Evolutionary conservation across 2,329 filamentous ascomycete genomes (phyloP), one percentile per base, ranked within the genome.

Genomic region (Penicillium sclerotiorum): DNA sequence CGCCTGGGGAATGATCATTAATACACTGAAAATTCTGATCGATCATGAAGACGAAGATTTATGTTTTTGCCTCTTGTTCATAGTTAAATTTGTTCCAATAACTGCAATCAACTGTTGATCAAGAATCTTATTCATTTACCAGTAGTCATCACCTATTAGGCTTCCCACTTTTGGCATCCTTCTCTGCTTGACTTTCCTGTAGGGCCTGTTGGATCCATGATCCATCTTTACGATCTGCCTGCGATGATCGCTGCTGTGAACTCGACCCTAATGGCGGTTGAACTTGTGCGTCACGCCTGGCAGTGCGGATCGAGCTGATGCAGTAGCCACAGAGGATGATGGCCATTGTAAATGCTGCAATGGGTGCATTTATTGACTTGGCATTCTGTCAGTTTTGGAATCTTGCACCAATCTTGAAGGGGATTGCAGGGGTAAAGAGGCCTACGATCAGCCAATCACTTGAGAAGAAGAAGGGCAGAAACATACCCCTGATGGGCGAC

Each of bases 321-420:
- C 84, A 77, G 69, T 89, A 89, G 33, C 71, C 69, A 66, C 81
- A 82, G 25, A 85, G 76, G 18, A 86, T 63, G 41, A 78, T 68
- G 13, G 82, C 83, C 82, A 86, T 85, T 12, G 79, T 80, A 55
- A 84, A 74, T 21, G 82, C 82, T n/a, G 81, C 82, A n/a, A 83
- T 73, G 5, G 83, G 83, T 2, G 81, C 82, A 51, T 81, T 78
- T 30, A 84, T 61, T 4, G 78, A 81, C 77, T 81, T 44, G 17
- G 13, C 21, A 12, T 8, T 25, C 5, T 13, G 18, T 45, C 35
- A 47, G 32, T 32, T 28, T 15, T 18, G 20, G 15, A 20, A 12
- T 50, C 21, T 44, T 36, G 6, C 20, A 25, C 12, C 7, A 37
- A 11, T n/a, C 4, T 13, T 18, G 13, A 20, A 11, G 17, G 35